Percentiles rank a stretch among this genome's conserved stretches.
phyloP scores from a whole-genome alignment of 495 filamentous ascomycete genomes.

The Friedmanniomyces endolithicus region DNA sequence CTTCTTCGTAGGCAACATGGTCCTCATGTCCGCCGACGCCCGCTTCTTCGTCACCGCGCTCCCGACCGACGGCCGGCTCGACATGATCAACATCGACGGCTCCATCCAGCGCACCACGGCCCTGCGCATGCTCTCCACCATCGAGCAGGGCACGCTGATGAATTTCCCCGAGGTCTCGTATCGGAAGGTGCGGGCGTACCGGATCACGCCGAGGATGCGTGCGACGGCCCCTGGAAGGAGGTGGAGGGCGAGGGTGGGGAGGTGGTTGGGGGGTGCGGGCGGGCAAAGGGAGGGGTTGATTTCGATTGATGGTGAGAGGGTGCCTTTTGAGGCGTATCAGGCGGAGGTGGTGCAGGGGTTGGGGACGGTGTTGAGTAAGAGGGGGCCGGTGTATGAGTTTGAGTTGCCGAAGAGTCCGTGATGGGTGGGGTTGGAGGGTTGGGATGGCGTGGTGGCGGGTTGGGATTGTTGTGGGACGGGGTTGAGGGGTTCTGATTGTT shows the following conservation, averaged over 20 bases:
- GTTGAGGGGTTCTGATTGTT: background rate
- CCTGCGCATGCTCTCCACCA: slow-evolving; percentile 52
- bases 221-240: slow-evolving; percentile 1
- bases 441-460: too few species aligned
- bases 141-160: slow-evolving; percentile 63
- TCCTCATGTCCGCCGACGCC: slow-evolving; percentile 72
- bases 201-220: slow-evolving; percentile 51
- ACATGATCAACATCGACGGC: slow-evolving; percentile 70
- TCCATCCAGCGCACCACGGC: slow-evolving; percentile 51
- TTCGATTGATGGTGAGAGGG: slow-evolving; percentile 81
- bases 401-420: slow-evolving; percentile 3
- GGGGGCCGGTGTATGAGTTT: slow-evolving; percentile 53
- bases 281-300: slow-evolving; percentile 60
- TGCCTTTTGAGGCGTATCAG: slow-evolving; percentile 81
- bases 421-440: background rate
- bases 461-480: background rate
- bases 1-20: slow-evolving; percentile 94
- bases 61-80: slow-evolving; percentile 73
- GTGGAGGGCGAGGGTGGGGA: slow-evolving; percentile 5
- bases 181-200: slow-evolving; percentile 68
- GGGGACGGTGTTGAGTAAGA: slow-evolving; percentile 70
- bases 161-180: slow-evolving; percentile 65
- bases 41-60: slow-evolving; percentile 83
- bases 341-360: slow-evolving; percentile 76
- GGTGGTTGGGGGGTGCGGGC: slow-evolving; percentile 27